Percentiles rank a stretch among this genome's conserved stretches.
These are phyloP conservation scores for Gomphus sp. DNA, from an alignment of 1,284 basidiomycete genomes.

Conservation along the genomic window DNA sequence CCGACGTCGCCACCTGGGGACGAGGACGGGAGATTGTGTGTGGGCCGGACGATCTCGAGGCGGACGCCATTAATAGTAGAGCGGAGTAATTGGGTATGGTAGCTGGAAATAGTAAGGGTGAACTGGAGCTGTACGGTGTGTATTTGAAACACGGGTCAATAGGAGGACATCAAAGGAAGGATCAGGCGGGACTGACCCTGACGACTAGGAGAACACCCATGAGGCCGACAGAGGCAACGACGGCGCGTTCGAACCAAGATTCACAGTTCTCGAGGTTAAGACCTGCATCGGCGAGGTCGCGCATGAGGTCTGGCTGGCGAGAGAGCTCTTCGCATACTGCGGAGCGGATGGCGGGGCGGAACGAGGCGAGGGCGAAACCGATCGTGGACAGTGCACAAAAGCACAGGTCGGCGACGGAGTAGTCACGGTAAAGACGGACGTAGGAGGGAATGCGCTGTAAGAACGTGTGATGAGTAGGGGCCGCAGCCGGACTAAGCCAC, in stretches of 20 bases:
- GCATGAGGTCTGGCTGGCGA: constrained; percentile 61
- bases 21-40: neutral
- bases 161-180: neutral
- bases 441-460: constrained; percentile 41
- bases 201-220: constrained; percentile 55
- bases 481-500: constrained; percentile 11
- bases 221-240: constrained; percentile 44
- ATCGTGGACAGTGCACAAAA: constrained; percentile 51
- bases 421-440: constrained; percentile 60
- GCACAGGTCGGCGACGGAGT: constrained; percentile 63
- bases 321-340: constrained; percentile 64
- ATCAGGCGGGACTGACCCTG: constrained; percentile 38
- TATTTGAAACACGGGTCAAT: neutral
- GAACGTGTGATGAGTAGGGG: neutral
- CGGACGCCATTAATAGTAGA: neutral
- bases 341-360: constrained; percentile 44
- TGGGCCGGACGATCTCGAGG: constrained; percentile 2
- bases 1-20: constrained; percentile 4
- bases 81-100: constrained; percentile 44
- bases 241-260: constrained; percentile 60
- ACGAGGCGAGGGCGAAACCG: constrained; percentile 47
- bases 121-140: constrained; percentile 48
- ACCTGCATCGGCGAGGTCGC: constrained; percentile 59
- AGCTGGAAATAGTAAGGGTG: constrained; percentile 56
- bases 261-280: constrained; percentile 71